phyloP scores from a whole-genome alignment of 352 stramenopile genomes.

The Phytophthora cactorum region DNA sequence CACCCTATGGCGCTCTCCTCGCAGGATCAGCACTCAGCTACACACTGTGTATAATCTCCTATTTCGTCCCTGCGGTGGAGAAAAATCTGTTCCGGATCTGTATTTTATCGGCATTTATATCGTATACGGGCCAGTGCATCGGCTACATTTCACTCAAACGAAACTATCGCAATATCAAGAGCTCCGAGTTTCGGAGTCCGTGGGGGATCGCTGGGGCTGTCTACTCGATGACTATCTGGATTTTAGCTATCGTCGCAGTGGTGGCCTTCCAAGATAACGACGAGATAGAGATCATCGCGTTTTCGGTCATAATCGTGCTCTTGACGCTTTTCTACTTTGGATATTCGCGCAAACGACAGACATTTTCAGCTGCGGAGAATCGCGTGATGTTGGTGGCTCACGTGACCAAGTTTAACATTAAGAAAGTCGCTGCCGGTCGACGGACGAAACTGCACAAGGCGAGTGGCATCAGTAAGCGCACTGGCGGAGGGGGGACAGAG shows the following conservation, averaged over 20 bases:
- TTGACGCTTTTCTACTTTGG: slow-evolving; percentile 43
- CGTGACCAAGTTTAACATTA: slow-evolving; percentile 49
- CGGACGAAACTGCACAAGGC: background rate
- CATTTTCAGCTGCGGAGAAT: slow-evolving; percentile 49
- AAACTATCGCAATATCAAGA: slow-evolving; percentile 50
- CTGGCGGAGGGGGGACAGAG: slow-evolving; percentile 18
- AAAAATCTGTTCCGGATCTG: slow-evolving; percentile 40
- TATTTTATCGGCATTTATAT: slow-evolving; percentile 41
- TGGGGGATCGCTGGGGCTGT: slow-evolving; percentile 39
- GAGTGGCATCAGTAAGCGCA: slow-evolving; percentile 15
- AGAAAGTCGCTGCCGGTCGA: slow-evolving; percentile 17
- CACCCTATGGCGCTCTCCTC: slow-evolving; percentile 29
- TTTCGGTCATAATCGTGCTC: slow-evolving; percentile 13
- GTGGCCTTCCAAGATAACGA: slow-evolving; percentile 36
- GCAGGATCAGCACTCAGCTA: slow-evolving; percentile 42
- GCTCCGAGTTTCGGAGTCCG: slow-evolving; percentile 47
- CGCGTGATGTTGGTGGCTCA: slow-evolving; percentile 52
- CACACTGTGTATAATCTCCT: slow-evolving; percentile 39
- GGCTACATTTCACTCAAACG: slow-evolving; percentile 48
- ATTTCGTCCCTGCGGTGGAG: slow-evolving; percentile 25
- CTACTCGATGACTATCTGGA: slow-evolving; percentile 38
- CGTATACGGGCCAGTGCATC: slow-evolving; percentile 48
- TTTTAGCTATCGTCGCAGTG: slow-evolving; percentile 31
- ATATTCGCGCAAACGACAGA: slow-evolving; percentile 44
- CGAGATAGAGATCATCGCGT: slow-evolving; percentile 30